These are phyloP conservation scores for Xanthoconium purpureum DNA, from an alignment of 768 basidiomycete species.

Conservation along the genomic window DNA sequence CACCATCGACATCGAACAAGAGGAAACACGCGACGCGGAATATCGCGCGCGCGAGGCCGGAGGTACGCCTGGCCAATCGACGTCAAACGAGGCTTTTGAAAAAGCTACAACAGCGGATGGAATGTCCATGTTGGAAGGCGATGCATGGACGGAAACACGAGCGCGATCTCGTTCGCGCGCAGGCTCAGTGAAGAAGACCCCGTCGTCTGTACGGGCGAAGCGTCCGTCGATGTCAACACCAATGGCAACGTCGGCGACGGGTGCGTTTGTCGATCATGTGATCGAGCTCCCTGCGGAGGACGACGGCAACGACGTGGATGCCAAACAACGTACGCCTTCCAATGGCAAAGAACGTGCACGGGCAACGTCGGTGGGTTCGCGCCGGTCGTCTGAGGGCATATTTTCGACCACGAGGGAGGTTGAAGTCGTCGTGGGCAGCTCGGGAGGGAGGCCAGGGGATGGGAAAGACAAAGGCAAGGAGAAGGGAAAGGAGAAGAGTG, in stretches of 20 bases:
- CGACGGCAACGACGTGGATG: conserved; percentile 3
- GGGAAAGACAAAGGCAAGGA: neutral
- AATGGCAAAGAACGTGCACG: neutral
- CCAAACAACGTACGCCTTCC: neutral
- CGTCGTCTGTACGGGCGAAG: neutral
- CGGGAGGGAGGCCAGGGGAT: neutral
- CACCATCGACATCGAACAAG: conserved; percentile 18
- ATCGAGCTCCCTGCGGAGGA: conserved; percentile 21
- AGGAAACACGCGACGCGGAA: conserved; percentile 20
- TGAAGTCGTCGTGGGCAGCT: neutral
- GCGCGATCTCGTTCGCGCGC: conserved; percentile 1
- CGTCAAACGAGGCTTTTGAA: neutral
- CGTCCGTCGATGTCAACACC: neutral
- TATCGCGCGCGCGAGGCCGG: neutral
- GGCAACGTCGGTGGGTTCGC: neutral
- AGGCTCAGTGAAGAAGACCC: conserved; percentile 10
- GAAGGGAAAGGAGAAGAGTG: neutral
- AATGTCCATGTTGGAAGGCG: neutral
- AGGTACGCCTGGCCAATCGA: neutral
- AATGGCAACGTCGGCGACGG: conserved; percentile 1
- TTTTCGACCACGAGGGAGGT: neutral
- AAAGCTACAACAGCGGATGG: conserved; percentile 1
- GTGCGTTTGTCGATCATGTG: conserved; percentile 20
- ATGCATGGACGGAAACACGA: neutral
- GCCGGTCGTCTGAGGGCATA: neutral